Evolutionary conservation across 768 basidiomycete genomes (phyloP).

Genomic region (Boletales sp.): DNA sequence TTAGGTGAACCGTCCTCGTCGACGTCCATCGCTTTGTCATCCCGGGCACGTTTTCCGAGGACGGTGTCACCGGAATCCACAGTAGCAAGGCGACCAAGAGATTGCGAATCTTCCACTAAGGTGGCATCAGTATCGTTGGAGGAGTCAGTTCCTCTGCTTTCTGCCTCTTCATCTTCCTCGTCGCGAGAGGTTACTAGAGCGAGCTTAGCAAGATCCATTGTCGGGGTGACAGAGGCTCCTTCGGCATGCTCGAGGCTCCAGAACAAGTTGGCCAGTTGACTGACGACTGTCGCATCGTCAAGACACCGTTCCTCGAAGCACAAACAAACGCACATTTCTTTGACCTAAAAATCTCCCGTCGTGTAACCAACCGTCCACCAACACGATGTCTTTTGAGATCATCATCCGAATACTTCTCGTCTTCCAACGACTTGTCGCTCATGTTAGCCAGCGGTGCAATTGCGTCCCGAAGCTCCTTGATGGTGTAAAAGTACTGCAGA

Average conservation of each 20-base stretch:
- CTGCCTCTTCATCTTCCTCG: conserved; percentile 80
- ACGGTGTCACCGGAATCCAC: conserved; percentile 46
- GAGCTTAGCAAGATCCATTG: conserved; percentile 83
- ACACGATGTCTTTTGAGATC: conserved; percentile 82
- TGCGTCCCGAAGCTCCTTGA: conserved; percentile 80
- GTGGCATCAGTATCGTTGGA: conserved; percentile 89
- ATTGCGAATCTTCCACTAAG: conserved; percentile 70
- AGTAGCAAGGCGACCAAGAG: conserved; percentile 19
- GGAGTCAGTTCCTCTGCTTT: conserved; percentile 69
- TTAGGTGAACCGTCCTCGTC: conserved; percentile 38
- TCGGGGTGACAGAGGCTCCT: conserved; percentile 71
- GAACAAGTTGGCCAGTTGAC: conserved; percentile 77
- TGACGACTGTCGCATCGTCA: conserved; percentile 55
- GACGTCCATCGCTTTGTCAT: conserved; percentile 50
- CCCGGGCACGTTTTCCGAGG: conserved; percentile 67
- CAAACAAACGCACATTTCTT: conserved; percentile 63
- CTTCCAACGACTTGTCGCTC: conserved; percentile 53
- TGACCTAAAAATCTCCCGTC: conserved; percentile 77
- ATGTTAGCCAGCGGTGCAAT: conserved; percentile 57
- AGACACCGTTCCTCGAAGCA: conserved; percentile 2
- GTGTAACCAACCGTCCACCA: conserved; percentile 79
- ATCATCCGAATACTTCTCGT: conserved; percentile 75
- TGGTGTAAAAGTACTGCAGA: conserved; percentile 90
- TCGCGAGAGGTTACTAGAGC: conserved; percentile 88
- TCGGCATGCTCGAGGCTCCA: conserved; percentile 67